Conservation (phyloP, 2,329 filamentous ascomycete species). For the Fusarium sp. region DNA sequence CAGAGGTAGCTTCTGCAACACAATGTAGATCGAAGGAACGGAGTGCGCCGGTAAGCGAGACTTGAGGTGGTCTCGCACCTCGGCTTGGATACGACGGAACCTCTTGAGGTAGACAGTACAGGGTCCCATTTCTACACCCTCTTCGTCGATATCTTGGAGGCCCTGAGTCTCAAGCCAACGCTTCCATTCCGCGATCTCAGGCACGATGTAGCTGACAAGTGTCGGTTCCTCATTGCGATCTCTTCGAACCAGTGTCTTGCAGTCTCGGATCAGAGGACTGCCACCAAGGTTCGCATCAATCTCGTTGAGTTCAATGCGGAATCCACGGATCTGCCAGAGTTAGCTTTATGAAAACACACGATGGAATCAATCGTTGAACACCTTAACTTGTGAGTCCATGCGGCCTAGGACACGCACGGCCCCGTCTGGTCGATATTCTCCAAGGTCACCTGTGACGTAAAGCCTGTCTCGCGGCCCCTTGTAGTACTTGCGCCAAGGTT, state of each 20-base stretch:
- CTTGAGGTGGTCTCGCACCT: slow-evolving; percentile 48
- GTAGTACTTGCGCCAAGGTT: slow-evolving; percentile 69
- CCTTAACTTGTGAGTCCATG: not conserved
- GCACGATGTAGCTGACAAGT: slow-evolving; percentile 90
- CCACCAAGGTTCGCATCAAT: slow-evolving; percentile 86
- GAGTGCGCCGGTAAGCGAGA: slow-evolving; percentile 44
- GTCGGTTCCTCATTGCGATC: slow-evolving; percentile 71
- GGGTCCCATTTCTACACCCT: slow-evolving; percentile 58
- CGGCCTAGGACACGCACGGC: not conserved
- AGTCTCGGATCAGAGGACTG: slow-evolving; percentile 81
- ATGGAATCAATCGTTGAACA: not conserved
- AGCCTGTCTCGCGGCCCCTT: slow-evolving; percentile 83
- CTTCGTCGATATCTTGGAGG: slow-evolving; percentile 64
- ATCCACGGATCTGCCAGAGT: slow-evolving; percentile 78
- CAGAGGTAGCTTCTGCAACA: slow-evolving; percentile 66
- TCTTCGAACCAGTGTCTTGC: slow-evolving; percentile 77
- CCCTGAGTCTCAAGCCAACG: slow-evolving; percentile 67
- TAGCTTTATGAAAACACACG: not conserved
- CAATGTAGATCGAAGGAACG: slow-evolving; percentile 46
- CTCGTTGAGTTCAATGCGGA: slow-evolving; percentile 93
- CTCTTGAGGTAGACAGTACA: slow-evolving; percentile 54
- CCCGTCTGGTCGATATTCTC: slow-evolving; percentile 49
- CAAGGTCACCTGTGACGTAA: slow-evolving; percentile 89
- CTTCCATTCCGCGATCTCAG: slow-evolving; percentile 72
- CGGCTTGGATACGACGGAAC: slow-evolving; percentile 58